phyloP scores from a whole-genome alignment of 129 eudicot species.

The Escallonia herrerae region DNA sequence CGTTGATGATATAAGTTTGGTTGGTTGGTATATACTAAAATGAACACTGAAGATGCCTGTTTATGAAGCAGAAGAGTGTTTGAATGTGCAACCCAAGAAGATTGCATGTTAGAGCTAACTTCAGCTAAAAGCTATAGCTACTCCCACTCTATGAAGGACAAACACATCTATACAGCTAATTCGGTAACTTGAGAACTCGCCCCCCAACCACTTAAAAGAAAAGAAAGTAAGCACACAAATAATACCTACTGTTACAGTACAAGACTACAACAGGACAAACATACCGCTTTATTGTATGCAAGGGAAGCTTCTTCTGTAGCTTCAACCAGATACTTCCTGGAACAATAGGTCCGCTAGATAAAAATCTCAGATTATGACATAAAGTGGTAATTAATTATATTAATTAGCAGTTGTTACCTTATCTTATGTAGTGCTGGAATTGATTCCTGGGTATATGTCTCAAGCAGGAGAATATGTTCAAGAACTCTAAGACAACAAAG shows the following conservation, averaged over 20 bases:
- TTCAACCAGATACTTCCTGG: slow-evolving; percentile 81
- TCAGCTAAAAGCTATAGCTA: too few species aligned
- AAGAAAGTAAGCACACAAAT: too few species aligned
- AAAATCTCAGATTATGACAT: background rate
- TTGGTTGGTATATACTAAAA: too few species aligned
- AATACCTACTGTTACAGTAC: background rate
- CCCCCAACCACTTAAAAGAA: too few species aligned
- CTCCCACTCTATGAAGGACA: too few species aligned
- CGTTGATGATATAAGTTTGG: too few species aligned
- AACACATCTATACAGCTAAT: too few species aligned
- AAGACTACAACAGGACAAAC: slow-evolving; percentile 11
- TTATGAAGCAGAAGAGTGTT: too few species aligned
- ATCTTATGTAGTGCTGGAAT: slow-evolving; percentile 93
- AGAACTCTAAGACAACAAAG: slow-evolving; percentile 48
- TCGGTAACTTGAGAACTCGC: too few species aligned
- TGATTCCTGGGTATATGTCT: slow-evolving; percentile 83
- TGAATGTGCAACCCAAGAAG: too few species aligned
- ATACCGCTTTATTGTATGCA: slow-evolving; percentile 93
- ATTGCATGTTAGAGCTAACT: too few species aligned
- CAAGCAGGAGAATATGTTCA: slow-evolving; percentile 92
- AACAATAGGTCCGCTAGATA: slow-evolving; percentile 10
- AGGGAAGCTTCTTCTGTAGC: slow-evolving; percentile 97
- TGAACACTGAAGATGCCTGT: too few species aligned
- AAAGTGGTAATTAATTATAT: slow-evolving; percentile 4
- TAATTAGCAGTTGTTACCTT: slow-evolving; percentile 36